Evolutionary conservation across 2,329 filamentous ascomycete species (phyloP), one percentile per base, ranked within the genome.

Genomic region (Trichoderma brevicompactum): DNA sequence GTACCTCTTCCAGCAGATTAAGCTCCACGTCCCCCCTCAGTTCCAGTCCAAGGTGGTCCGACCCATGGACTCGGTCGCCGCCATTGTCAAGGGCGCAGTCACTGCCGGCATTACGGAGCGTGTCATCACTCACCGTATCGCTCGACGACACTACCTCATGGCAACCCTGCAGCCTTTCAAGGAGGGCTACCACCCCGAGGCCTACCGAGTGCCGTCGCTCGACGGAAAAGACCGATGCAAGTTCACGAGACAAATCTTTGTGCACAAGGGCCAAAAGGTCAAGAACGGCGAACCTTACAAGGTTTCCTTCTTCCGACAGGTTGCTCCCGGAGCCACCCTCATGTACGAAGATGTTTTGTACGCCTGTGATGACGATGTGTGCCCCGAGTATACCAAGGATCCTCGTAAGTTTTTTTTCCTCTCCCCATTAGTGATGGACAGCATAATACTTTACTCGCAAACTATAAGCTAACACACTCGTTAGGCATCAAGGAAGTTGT

Each of bases 281-380:
- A 98, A 98, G 89, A 98, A 97, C 77, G 95, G 95, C 73, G 95
- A 99, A 80, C 94, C 95, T 1, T 94, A 98, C 80, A 98, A 98
- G 84, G 95, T 98, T 50, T 96, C 92, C 9, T 98, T 98, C 81
- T 98, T 99, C 88, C 86, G 95, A 78, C 95, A 98, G 78, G 95
- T 99, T 63, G 95, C 95, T 6, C 95, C 95, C 0, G 95, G 95
- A 56, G 95, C 95, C 40, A 98, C 94, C 1, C 87, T 99, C 72
- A 98, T 99, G 95, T 99, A 99, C 77, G 95, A 99, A 82, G 95
- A 99, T 80, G 94, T 98, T 62, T 80, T 98, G 65, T 98, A 97
- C 77, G 95, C 94, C 58, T 99, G 95, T 75, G 95, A 99, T 75
- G 95, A 98, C 70, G 95, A 99, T 77, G 92, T 97, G 60, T 98